Conservation (phyloP, 495 filamentous ascomycete genomes). For the Choiromyces venosus region DNA sequence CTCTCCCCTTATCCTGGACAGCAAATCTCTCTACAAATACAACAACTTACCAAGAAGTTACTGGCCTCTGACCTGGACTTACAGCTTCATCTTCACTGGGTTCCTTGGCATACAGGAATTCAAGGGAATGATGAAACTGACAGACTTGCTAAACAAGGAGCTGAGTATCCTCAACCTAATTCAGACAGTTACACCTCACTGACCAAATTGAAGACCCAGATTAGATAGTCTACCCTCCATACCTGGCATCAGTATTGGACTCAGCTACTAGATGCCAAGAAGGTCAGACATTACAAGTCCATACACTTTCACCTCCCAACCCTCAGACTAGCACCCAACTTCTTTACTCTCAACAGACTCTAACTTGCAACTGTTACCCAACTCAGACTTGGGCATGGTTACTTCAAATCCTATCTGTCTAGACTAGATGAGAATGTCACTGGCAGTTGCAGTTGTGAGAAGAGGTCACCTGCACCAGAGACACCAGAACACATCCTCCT, state of each 20-base stretch:
- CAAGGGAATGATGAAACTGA: not conserved
- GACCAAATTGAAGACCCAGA: not conserved
- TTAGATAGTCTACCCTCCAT: no score
- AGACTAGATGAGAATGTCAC: not conserved
- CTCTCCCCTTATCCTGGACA: not conserved
- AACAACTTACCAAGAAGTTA: not conserved
- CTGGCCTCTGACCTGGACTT: not conserved
- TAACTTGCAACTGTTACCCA: slow-evolving; percentile 24
- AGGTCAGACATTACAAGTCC: no score
- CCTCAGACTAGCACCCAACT: slow-evolving; percentile 45
- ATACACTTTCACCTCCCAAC: not conserved
- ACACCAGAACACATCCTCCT: no score
- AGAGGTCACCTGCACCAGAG: not conserved
- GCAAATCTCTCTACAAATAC: not conserved
- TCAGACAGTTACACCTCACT: not conserved
- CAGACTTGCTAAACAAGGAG: not conserved
- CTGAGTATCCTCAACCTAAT: not conserved
- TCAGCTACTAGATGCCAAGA: no score
- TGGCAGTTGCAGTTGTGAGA: no score
- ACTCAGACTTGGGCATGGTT: not conserved
- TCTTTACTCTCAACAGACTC: slow-evolving; percentile 36
- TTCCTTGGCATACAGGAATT: not conserved
- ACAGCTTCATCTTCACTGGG: not conserved
- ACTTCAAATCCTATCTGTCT: no score
- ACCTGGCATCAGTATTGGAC: no score